A percentile compares a stretch with the other conserved stretches of the same genome.
Evolutionary conservation across 495 filamentous ascomycete genomes (phyloP).

Genomic region (Podospora anserina): DNA sequence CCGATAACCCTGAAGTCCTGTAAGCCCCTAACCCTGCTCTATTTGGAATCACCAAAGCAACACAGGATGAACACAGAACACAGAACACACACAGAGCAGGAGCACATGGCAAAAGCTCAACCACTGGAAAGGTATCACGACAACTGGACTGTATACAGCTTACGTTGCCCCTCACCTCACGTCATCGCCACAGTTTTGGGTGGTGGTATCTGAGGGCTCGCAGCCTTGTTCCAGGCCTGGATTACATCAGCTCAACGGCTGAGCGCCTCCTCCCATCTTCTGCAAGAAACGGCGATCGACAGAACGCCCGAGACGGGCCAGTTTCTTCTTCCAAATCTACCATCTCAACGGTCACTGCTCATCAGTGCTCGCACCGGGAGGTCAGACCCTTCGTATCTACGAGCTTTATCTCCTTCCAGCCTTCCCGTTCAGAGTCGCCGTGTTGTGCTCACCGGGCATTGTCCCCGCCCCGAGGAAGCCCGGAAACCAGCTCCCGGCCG

Average conservation of each 20-base stretch:
- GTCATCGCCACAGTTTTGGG: not conserved
- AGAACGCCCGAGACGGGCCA: not conserved
- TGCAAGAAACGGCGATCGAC: not conserved
- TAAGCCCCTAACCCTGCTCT: not conserved
- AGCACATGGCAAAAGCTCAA: not conserved
- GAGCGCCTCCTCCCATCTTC: not conserved
- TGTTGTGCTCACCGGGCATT: not conserved
- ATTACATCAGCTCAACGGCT: not conserved
- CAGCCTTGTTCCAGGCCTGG: too few species aligned
- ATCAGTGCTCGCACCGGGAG: not conserved
- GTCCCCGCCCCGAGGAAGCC: not conserved
- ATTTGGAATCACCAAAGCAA: not conserved
- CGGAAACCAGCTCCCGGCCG: not conserved
- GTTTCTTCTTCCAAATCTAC: not conserved
- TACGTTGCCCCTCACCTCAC: not conserved
- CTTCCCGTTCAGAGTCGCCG: not conserved
- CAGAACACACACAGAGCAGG: not conserved
- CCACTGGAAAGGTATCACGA: not conserved
- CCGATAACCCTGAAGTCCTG: not conserved
- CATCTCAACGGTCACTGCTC: not conserved
- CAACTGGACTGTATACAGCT: not conserved
- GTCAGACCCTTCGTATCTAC: not conserved
- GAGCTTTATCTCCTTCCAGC: not conserved
- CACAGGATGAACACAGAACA: not conserved
- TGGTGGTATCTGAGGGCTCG: too few species aligned